Base-by-base conservation (phyloP, 768 basidiomycete genomes). In the Serendipita sp. region DNA sequence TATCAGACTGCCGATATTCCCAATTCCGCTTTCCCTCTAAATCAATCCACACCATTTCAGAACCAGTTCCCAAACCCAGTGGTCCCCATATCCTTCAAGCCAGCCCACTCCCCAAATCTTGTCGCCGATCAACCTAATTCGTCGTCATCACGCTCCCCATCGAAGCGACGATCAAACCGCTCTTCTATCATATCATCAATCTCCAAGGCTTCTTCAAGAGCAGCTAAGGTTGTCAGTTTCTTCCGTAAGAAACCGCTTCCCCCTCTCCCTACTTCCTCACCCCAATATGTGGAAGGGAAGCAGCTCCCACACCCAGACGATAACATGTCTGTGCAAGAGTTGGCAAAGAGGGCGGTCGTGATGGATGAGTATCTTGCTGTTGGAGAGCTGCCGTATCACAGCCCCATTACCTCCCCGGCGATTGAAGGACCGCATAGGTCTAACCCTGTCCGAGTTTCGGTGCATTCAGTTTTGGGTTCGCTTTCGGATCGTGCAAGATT, bases 381-480 rank as follows among this genome's bases (percentile, higher is more conserved):
- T 51, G 83, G 83, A 1, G 76, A 78, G 62, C 75, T 80, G 62
- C 81, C 83, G n/a, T 77, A 81, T 67, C 71, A 78, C 8, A 81
- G 79, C 67, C 58, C 79, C 11, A 68, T 63, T 35, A 75, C 67
- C 3, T 34, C 63, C n/a, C 60, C 64, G 10, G 73, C 0, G 72
- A 72, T 65, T 69, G 70, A 65, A 52, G 5, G 41, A 66, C 41
- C 44, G n/a, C 63, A 34, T 51, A 56, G 64, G 63, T 30, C 44
- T 60, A 63, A 28, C 69, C 64, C 63, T 63, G 68, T 34, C 15
- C 44, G 62, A 23, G 18, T 15, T 65, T 66, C 15, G 63, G 35
- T 32, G 4, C 38, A n/a, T 44, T 66, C 45, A 41, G 65, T 63
- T 44, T 52, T 56, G 63, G 60, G 30, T 34, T 66, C 63, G 16